A percentile compares a stretch with the other conserved stretches of the same genome.
phyloP scores from a whole-genome alignment of 2,329 filamentous ascomycete genomes.

The Xylariaceae sp. region DNA sequence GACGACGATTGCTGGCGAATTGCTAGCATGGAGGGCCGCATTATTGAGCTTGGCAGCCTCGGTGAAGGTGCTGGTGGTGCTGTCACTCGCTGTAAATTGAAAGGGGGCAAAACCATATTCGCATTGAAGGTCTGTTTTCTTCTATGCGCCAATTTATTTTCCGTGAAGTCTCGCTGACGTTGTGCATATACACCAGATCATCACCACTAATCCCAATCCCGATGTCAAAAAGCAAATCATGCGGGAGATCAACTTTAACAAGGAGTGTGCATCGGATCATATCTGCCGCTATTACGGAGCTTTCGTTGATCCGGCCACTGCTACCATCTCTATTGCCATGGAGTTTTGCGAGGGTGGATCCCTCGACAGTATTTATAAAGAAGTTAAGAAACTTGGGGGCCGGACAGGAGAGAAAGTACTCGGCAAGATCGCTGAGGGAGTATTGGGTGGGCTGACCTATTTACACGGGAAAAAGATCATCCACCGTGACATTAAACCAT shows the following conservation, averaged over 20 bases:
- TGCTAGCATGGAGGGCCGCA: constrained; percentile 80
- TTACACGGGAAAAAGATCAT: constrained; percentile 95
- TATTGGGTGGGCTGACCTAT: constrained; percentile 89
- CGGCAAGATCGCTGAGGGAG: constrained; percentile 92
- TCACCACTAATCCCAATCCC: constrained; percentile 95
- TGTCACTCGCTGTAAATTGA: constrained; percentile 84
- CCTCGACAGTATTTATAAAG: constrained; percentile 92
- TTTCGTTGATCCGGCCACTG: constrained; percentile 91
- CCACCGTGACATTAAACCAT: constrained; percentile 97
- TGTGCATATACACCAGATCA: constrained; percentile 58
- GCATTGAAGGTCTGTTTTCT: constrained; percentile 71
- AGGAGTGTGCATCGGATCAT: constrained; percentile 89
- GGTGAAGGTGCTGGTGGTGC: constrained; percentile 95
- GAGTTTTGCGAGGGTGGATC: constrained; percentile 97
- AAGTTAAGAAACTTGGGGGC: constrained; percentile 91
- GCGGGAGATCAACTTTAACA: constrained; percentile 94
- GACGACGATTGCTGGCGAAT: constrained; percentile 86
- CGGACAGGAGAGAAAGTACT: constrained; percentile 95
- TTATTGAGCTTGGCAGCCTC: constrained; percentile 80
- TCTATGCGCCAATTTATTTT: constrained; percentile 1
- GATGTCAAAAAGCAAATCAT: constrained; percentile 98
- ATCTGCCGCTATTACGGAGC: constrained; percentile 98
- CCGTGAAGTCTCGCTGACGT: constrained; percentile 11
- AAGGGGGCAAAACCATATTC: constrained; percentile 89
- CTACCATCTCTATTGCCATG: constrained; percentile 98